Base-by-base conservation (phyloP, 139 green algal genomes). In the Chlamydomonas applanata region DNA sequence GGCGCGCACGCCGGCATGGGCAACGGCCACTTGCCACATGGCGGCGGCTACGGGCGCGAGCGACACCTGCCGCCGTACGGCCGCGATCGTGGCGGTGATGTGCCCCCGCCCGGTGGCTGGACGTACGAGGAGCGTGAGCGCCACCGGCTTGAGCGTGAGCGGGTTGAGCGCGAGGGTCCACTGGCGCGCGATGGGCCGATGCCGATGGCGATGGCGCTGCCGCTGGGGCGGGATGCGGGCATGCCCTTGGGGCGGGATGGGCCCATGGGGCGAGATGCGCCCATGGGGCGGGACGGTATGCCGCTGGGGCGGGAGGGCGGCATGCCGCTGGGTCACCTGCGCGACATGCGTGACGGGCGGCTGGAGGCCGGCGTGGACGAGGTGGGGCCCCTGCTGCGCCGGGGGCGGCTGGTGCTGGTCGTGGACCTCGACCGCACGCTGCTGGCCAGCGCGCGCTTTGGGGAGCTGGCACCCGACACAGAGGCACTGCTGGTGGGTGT, bases 371-470 rank as follows among this genome's bases (percentile, higher is more conserved):
- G 40, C 11, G 40, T 49, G 40, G 40, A 49, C 40, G 40, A 77
- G 75, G 69, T 70, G 16, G 29, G 44, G 27, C 24, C 40, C 27
- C 57, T 74, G 56, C 67, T 77, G 53, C 34, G 34, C 33, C 66
- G 71, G 53, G 35, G 67, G 16, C 64, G 63, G 20, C 71, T 90
- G 63, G 75, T 68, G 22, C 88, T 99, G 22, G 89, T 98, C 27
- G 80, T 99, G 32, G 95, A 99, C 75, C 79, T 99, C 69, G 95
- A 99, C 82, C 93, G 97, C 82, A 97, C 92, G 1, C 81, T 99
- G 69, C 82, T 97, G 34, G 95, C 95, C 83, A 95, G 87, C 35
- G 82, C 69, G 1, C 73, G 82, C 35, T 81, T 91, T 24, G 46
- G 25, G 7, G 86, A 93, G 29, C 69, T 87, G 30, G 74, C 76